Evolutionary conservation across 192 early-diverging fungal species (phyloP), one percentile per base, ranked within the genome.

Genomic region (Jimgerdemannia flammicorona): DNA sequence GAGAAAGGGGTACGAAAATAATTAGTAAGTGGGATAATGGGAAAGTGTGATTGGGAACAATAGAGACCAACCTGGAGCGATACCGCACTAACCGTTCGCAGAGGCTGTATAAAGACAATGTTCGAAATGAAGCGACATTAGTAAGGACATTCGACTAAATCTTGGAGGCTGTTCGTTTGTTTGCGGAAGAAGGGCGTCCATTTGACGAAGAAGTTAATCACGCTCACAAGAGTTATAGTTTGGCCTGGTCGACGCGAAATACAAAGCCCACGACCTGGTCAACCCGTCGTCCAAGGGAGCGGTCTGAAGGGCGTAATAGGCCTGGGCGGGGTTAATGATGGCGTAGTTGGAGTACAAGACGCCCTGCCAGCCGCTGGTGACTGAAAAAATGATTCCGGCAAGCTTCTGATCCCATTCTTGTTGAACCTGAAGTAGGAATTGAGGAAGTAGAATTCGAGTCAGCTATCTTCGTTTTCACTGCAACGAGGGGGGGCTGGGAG

Each of bases 391-490:
- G 20, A 73, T 63, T 6, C 54, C 19, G 6, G 19, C 72, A 0
- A 82, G 74, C 14, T 69, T 73, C 74, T 82, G 77, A 71, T 72
- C 43, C 81, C 81, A 82, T 69, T 82, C 81, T 76, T 82, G 54
- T 4, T 77, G 41, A 8, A 81, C 80, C 80, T 81, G 67, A 8
- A 10, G 8, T 10, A 14, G 14, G 40, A 74, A 42, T 18, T 41
- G 42, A 66, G 19, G 20, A 18, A 10, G 44, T 11, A 4, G 39
- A 1, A 43, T 19, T 43, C 40, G 17, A 43, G 54, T 44, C n/a
- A 71, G 3, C 29, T 29, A 29, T 29, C 29, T 29, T 29, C 29
- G 29, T 29, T 29, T 29, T 29, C 1, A 29, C 29, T 9, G 29
- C 14, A 59, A 10, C 49, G 8, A 10, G 49, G 49, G 49, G 11